Evolutionary conservation across 2,329 filamentous ascomycete genomes (phyloP).

Genomic region (Cladorrhinum sp.): DNA sequence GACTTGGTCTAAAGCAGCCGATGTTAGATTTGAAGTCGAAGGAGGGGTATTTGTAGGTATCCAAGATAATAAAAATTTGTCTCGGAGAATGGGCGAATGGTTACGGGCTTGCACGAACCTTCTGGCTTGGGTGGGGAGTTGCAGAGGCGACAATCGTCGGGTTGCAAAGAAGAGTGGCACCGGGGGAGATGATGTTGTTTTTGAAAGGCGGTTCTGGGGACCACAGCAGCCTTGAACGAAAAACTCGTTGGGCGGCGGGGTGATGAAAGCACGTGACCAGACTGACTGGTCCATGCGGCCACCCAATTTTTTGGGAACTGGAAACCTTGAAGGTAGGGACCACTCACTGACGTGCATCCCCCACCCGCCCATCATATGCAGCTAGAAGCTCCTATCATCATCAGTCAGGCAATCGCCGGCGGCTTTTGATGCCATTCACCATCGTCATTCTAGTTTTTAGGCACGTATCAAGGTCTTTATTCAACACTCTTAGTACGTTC

Average conservation of each 20-base stretch:
- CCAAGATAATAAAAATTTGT: slow-evolving; percentile 4
- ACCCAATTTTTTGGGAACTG: slow-evolving; percentile 1
- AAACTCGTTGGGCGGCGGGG: slow-evolving; percentile 33
- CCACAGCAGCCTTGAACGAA: slow-evolving; percentile 29
- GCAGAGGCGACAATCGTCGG: slow-evolving; percentile 23
- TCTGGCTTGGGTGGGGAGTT: slow-evolving; percentile 16
- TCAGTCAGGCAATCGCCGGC: not conserved
- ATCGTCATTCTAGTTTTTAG: not conserved
- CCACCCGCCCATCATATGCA: not conserved
- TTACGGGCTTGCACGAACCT: slow-evolving; percentile 19
- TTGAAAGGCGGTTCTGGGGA: slow-evolving; percentile 27
- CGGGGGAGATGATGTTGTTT: slow-evolving; percentile 28
- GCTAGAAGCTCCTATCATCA: not conserved
- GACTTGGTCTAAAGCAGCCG: slow-evolving; percentile 38
- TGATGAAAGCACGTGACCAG: slow-evolving; percentile 25
- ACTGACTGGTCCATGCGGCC: slow-evolving; percentile 21
- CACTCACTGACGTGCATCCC: slow-evolving; percentile 1
- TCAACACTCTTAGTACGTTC: not conserved
- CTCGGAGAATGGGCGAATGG: not conserved
- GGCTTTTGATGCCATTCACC: not conserved
- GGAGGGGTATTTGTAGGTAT: slow-evolving; percentile 19
- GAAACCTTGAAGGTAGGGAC: not conserved
- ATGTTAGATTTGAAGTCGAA: slow-evolving; percentile 21
- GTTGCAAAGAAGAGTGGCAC: slow-evolving; percentile 28
- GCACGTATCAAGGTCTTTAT: not conserved